Base-by-base conservation (phyloP, 2,329 filamentous ascomycete genomes). In the Aureobasidium melanogenum region DNA sequence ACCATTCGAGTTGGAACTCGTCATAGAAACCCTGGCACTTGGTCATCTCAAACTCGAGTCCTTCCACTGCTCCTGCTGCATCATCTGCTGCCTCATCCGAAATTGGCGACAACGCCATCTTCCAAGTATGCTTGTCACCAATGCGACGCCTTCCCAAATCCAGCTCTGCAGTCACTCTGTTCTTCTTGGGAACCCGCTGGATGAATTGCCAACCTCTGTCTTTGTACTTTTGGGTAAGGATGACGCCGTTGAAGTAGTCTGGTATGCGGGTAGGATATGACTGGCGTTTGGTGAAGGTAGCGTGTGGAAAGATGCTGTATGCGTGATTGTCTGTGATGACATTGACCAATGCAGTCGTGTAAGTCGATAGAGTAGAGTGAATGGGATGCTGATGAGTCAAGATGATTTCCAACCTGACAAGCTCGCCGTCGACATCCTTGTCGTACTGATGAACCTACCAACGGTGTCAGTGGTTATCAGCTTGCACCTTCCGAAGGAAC, bases 341-440 rank as follows among this genome's bases (percentile, higher is more conserved):
- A 32, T 61, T 61, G 22, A 32, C 50, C 48, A 61, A 32, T 14
- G 48, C 48, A 30, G 59, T 61, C 22, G 48, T 61, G 59, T 61
- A 61, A n/a, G 47, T 54, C 24, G 39, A 50, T 3, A 61, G 48
- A 5, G 41, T 52, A 19, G 59, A 55, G 26, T 55, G 38, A 19
- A 61, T 30, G 17, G 59, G 59, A 32, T 46, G 47, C 4, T 39
- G 19, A 9, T 19, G 30, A 1, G 48, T 55, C 24, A 55, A 17
- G 15, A 61, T 55, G 28, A 61, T 30, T 12, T 61, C 59, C 19
- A 61, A 28, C 14, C 46, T 52, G n/a, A 47, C 19, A 8, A 60
- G 6, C 39, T 54, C 46, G 47, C 39, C 59, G 10, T 54, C n/a
- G 30, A 52, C 36, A 12, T 19, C 30, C 30, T 50, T 61, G 59